Evolutionary conservation across 176 grass and related monocot species (phyloP).

Genomic region (Thinopyrum elongatum): DNA sequence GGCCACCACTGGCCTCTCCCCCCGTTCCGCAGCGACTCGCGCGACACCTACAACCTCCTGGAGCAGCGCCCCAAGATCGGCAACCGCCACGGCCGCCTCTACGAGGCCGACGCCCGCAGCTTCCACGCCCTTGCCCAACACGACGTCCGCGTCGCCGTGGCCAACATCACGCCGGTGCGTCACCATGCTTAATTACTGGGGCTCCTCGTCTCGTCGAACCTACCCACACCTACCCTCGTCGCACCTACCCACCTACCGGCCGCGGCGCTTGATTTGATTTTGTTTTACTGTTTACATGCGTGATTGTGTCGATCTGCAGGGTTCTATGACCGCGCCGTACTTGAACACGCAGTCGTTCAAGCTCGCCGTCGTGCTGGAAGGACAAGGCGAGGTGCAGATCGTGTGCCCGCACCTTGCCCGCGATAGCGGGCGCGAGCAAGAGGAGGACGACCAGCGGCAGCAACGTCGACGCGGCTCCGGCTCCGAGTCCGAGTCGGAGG

Average conservation of each 20-base stretch:
- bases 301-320: constrained; percentile 31
- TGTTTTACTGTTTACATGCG: neutral
- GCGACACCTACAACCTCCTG: constrained; percentile 45
- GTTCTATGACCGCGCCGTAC: constrained; percentile 69
- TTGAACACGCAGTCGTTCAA: constrained; percentile 65
- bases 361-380: constrained; percentile 47
- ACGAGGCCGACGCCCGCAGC: constrained; percentile 64
- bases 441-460: neutral
- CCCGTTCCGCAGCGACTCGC: constrained; percentile 43
- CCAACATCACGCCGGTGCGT: constrained; percentile 43
- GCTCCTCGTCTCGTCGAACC: no score
- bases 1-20: constrained; percentile 46
- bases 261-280: neutral
- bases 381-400: constrained; percentile 51
- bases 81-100: constrained; percentile 64
- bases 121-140: constrained; percentile 48
- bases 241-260: no score
- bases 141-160: constrained; percentile 55
- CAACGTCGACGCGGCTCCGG: neutral
- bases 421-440: neutral
- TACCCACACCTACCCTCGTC: no score
- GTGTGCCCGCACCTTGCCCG: constrained; percentile 55
- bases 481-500: neutral
- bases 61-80: constrained; percentile 49
- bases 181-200: no score